Evolutionary conservation across 768 basidiomycete genomes (phyloP), one percentile per base, ranked within the genome.

Genomic region (Suillus cothurnatus): DNA sequence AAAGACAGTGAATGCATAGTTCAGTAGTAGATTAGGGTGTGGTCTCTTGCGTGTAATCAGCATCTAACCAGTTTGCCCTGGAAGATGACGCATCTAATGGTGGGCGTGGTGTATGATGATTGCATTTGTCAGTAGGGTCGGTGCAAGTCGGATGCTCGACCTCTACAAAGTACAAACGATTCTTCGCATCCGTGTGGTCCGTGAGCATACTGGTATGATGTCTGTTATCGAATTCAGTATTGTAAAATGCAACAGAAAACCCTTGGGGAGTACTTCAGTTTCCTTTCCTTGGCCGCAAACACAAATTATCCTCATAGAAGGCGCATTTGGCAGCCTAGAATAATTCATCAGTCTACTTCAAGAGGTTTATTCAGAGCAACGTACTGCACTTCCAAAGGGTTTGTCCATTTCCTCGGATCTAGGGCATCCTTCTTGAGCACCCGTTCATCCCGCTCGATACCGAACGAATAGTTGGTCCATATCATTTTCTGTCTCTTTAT

Each of bases 241-340:
- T 26, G 38, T 21, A 17, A 52, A 55, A 39, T 12, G 19, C 21
- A n/a, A 63, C 66, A 55, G 59, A 64, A 47, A 64, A 61, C 63
- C 55, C 9, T 6, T 31, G 19, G 6, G 6, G 67, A 84, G 68
- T 45, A 88, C 92, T 85, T 97, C 95, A 0, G 95, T 99, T 70
- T 95, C 92, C 73, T 98, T 98, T 23, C 97, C 97, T 69, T 94
- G 90, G 0, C 97, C 97, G 78, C 98, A 98, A 3, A 95, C 86
- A 68, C 96, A 98, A 75, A 89, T 92, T 32, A 97, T 89, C 72
- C 90, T 93, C 89, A 97, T 91, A 6, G 90, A 91, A 1, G 97
- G 95, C 0, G 97, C 97, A 56, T 88, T 77, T 1, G 97, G 97
- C 21, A 99, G 80, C 69, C 93, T 93, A 61, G 45, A 3, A 31